phyloP scores from a whole-genome alignment of 345 rosid genomes.

The Syzygium aqueum region DNA sequence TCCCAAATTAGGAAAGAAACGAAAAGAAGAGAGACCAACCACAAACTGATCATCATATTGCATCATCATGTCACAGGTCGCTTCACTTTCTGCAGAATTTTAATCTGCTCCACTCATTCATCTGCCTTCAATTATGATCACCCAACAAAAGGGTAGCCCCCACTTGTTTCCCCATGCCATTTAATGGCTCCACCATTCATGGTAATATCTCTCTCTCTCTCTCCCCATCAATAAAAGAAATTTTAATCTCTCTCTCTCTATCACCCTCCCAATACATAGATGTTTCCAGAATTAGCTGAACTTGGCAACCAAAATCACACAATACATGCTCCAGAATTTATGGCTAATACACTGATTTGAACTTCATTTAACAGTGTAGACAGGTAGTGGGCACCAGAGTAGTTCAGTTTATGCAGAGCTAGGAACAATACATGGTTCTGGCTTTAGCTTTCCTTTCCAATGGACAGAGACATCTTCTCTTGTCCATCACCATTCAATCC shows the following conservation, averaged over 20 bases:
- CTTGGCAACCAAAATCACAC: not conserved
- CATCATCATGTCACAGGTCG: not conserved
- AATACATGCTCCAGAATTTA: not conserved
- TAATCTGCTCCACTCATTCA: not conserved
- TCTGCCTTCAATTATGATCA: not conserved
- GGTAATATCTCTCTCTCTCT: not conserved
- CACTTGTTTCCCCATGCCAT: conserved; percentile 1
- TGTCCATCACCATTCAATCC: not conserved
- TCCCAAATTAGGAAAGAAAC: not conserved
- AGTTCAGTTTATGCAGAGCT: not conserved
- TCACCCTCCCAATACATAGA: not conserved
- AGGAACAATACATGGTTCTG: not conserved
- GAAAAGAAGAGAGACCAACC: not conserved
- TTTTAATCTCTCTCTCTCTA: not conserved
- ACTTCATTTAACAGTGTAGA: not conserved
- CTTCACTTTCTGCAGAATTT: not conserved
- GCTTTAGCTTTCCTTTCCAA: not conserved
- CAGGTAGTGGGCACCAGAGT: not conserved
- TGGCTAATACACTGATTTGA: not conserved
- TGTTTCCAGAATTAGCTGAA: not conserved
- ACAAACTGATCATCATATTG: not conserved
- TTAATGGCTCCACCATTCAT: not conserved
- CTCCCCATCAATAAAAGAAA: not conserved
- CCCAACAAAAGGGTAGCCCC: not conserved
- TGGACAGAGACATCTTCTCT: not conserved